phyloP scores from a whole-genome alignment of 768 basidiomycete genomes.

The Gloeophyllum trabeum region DNA sequence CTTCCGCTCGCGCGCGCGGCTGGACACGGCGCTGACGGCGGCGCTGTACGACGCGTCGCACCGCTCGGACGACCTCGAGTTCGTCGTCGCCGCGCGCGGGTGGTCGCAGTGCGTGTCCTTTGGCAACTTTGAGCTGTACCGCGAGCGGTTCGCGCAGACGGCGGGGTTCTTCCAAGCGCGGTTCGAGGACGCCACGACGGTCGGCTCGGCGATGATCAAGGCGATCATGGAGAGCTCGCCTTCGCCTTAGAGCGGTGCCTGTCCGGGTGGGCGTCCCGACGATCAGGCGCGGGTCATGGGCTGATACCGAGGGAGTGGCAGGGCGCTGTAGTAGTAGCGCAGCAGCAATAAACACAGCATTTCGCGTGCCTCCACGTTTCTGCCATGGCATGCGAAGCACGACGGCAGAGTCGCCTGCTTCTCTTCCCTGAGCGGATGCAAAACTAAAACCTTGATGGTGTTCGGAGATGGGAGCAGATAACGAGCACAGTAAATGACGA shows the following conservation, averaged over 20 bases:
- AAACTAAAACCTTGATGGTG: too few relatives aligned
- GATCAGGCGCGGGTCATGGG: too few relatives aligned
- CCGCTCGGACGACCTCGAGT: conserved; percentile 86
- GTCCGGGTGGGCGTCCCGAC: too few relatives aligned
- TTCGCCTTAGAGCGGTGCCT: not conserved
- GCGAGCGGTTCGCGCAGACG: conserved; percentile 69
- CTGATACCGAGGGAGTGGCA: too few relatives aligned
- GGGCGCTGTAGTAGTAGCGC: too few relatives aligned
- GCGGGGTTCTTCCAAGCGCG: conserved; percentile 73
- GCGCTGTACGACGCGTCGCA: conserved; percentile 70
- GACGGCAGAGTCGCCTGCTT: too few relatives aligned
- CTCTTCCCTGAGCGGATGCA: too few relatives aligned
- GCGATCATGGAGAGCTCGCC: conserved; percentile 55
- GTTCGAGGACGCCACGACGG: conserved; percentile 75
- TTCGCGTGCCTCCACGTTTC: too few relatives aligned
- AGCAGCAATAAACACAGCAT: too few relatives aligned
- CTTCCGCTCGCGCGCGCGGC: conserved; percentile 56
- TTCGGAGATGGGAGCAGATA: too few relatives aligned
- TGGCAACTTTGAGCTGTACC: conserved; percentile 85
- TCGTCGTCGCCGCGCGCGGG: conserved; percentile 84
- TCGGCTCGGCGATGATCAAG: conserved; percentile 86
- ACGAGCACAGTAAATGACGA: too few relatives aligned
- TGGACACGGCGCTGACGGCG: conserved; percentile 63
- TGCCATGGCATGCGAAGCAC: too few relatives aligned
- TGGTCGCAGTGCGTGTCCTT: conserved; percentile 96